phyloP scores from a whole-genome alignment of 2,329 filamentous ascomycete species.

The Ceratocystis lukuohia region DNA sequence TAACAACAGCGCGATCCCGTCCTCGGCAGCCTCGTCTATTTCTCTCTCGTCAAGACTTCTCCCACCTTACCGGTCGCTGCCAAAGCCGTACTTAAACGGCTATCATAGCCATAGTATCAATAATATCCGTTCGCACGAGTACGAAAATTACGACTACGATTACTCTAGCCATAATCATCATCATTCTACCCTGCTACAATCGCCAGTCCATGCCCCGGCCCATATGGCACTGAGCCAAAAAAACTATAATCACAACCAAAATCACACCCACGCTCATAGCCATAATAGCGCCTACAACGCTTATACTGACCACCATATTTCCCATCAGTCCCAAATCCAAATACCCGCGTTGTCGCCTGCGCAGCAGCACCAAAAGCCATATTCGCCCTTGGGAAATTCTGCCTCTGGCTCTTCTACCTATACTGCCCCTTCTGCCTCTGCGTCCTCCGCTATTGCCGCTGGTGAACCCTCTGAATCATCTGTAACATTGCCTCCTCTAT shows the following conservation, averaged over 20 bases:
- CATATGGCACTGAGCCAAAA: slow-evolving; percentile 10
- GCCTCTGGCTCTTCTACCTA: slow-evolving; percentile 9
- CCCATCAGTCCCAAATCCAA: slow-evolving; percentile 36
- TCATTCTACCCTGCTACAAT: slow-evolving; percentile 8
- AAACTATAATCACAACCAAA: not conserved
- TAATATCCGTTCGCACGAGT: slow-evolving; percentile 12
- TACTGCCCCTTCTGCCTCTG: slow-evolving; percentile 26
- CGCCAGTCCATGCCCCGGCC: slow-evolving; percentile 10
- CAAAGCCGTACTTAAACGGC: slow-evolving; percentile 2
- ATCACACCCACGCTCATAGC: not conserved
- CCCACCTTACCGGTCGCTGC: slow-evolving; percentile 12
- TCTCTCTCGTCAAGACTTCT: slow-evolving; percentile 16
- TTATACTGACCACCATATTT: slow-evolving; percentile 22
- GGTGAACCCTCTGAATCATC: slow-evolving; percentile 21
- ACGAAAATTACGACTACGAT: slow-evolving; percentile 19
- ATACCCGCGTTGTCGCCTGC: slow-evolving; percentile 13
- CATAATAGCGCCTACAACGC: slow-evolving; percentile 13
- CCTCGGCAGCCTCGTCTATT: slow-evolving; percentile 13
- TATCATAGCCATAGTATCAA: slow-evolving; percentile 12
- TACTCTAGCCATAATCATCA: slow-evolving; percentile 9
- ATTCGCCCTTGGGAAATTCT: slow-evolving; percentile 10
- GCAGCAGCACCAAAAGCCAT: slow-evolving; percentile 22
- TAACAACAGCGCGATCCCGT: slow-evolving; percentile 17
- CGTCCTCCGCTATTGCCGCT: slow-evolving; percentile 22
- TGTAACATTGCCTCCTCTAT: slow-evolving; percentile 27